A percentile compares a stretch with the other conserved stretches of the same genome.
These are phyloP conservation scores for Amanita rimosa DNA, from an alignment of 768 basidiomycete species.

Conservation along the genomic window DNA sequence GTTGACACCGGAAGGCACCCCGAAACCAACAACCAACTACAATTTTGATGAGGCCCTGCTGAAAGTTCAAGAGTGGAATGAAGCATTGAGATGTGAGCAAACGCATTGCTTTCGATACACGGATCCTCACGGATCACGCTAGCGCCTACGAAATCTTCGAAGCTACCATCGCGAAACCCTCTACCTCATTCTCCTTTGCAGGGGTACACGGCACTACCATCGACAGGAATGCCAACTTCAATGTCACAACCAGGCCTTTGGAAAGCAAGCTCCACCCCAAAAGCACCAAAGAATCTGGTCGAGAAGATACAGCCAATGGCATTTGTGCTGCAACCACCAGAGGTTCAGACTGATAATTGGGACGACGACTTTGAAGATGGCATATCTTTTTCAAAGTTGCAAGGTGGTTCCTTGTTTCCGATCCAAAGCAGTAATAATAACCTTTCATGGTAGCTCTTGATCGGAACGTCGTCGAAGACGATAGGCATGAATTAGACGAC, in stretches of 20 bases:
- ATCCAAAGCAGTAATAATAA: neutral
- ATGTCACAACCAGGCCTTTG: conserved; percentile 21
- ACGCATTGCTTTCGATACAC: conserved; percentile 5
- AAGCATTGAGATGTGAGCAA: conserved; percentile 77
- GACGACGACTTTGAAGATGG: conserved; percentile 97
- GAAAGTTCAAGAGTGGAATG: conserved; percentile 98
- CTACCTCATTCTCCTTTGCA: conserved; percentile 37
- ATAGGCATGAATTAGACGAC: conserved; percentile 48
- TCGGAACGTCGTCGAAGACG: conserved; percentile 38
- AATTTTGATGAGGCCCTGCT: conserved; percentile 91
- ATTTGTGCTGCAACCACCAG: conserved; percentile 59
- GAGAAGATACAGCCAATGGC: conserved; percentile 53
- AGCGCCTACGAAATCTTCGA: conserved; percentile 72
- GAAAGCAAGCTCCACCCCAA: conserved; percentile 22
- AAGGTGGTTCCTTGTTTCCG: conserved; percentile 25
- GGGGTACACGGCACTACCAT: conserved; percentile 22
- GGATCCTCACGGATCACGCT: conserved; percentile 6
- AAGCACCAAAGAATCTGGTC: conserved; percentile 23
- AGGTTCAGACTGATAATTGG: conserved; percentile 94
- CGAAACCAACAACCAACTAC: conserved; percentile 57
- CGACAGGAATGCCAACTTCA: conserved; percentile 17
- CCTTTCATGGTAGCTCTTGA: conserved; percentile 40
- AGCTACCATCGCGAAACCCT: conserved; percentile 43
- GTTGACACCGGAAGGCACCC: conserved; percentile 23
- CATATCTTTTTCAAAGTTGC: conserved; percentile 78